A percentile compares a stretch with the other conserved stretches of the same genome.
Conservation (phyloP, 805 yeast genomes). For the Hanseniaspora mollemarum region DNA sequence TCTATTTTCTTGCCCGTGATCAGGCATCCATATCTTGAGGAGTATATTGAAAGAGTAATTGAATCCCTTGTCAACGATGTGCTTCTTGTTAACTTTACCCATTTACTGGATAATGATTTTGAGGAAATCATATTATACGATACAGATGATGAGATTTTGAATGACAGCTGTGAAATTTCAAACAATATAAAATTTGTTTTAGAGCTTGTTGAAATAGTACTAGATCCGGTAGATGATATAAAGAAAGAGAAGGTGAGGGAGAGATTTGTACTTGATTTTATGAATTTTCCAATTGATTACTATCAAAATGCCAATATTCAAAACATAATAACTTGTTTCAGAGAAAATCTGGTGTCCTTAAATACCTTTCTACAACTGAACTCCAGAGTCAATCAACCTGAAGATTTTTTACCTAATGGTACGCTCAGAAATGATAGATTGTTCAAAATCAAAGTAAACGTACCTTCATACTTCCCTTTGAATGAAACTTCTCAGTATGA, state of each 20-base stretch:
- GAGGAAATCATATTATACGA: conserved; percentile 16
- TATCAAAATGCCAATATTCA: conserved; percentile 1
- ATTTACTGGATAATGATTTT: conserved; percentile 19
- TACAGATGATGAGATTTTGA: conserved; percentile 13
- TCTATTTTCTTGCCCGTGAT: conserved; percentile 33
- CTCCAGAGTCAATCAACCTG: background rate
- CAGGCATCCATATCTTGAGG: conserved; percentile 38
- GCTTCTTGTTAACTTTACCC: background rate
- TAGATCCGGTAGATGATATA: background rate
- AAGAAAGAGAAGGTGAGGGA: background rate
- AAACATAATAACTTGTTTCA: background rate
- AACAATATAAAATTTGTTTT: conserved; percentile 6
- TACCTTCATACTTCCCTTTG: conserved; percentile 5
- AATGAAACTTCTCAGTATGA: background rate
- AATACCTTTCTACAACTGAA: conserved; percentile 9
- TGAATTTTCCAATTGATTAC: conserved; percentile 9
- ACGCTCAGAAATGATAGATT: background rate
- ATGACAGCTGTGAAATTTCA: background rate
- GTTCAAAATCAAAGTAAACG: conserved; percentile 2
- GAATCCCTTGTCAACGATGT: conserved; percentile 12
- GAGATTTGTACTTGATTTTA: background rate
- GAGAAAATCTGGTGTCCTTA: conserved; percentile 7
- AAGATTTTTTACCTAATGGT: background rate
- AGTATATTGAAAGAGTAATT: conserved; percentile 31
- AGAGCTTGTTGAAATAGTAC: conserved; percentile 1